phyloP scores from a whole-genome alignment of 164 flowering plant genomes.

The Malania oleifera region DNA sequence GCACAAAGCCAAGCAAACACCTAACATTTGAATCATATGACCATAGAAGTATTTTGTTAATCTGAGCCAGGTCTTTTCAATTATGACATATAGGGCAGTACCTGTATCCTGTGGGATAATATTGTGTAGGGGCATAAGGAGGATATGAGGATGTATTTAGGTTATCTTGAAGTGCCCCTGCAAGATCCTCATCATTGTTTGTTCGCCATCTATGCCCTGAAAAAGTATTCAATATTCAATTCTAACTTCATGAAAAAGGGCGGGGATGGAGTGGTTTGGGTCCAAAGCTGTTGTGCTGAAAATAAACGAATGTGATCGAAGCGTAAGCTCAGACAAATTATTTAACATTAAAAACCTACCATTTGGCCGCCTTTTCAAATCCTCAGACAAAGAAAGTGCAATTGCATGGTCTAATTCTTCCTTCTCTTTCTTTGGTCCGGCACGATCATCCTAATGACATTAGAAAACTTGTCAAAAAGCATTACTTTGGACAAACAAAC shows the following conservation, averaged over 20 bases:
- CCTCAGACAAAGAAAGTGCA: constrained; percentile 71
- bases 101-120: constrained; percentile 43
- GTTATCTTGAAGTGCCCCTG: constrained; percentile 39
- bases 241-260: not conserved
- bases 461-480: not conserved
- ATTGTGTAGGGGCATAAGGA: constrained; percentile 39
- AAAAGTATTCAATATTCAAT: constrained; percentile 1
- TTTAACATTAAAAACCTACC: constrained; percentile 34
- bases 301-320: too few relatives aligned
- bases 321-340: too few relatives aligned
- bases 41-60: not conserved
- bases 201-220: constrained; percentile 47
- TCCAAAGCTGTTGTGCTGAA: not conserved
- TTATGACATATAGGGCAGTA: too few relatives aligned
- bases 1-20: too few relatives aligned
- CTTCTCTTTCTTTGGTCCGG: constrained; percentile 38
- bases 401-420: constrained; percentile 59
- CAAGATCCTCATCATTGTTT: constrained; percentile 41
- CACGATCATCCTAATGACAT: constrained; percentile 40
- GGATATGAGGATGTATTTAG: constrained; percentile 40
- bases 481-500: not conserved
- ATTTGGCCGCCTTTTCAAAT: constrained; percentile 37
- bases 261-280: not conserved
- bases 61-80: too few relatives aligned
- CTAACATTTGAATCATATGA: too few relatives aligned